Evolutionary conservation across 805 yeast species (phyloP).

Genomic region (Tetrapisispora arboricola): DNA sequence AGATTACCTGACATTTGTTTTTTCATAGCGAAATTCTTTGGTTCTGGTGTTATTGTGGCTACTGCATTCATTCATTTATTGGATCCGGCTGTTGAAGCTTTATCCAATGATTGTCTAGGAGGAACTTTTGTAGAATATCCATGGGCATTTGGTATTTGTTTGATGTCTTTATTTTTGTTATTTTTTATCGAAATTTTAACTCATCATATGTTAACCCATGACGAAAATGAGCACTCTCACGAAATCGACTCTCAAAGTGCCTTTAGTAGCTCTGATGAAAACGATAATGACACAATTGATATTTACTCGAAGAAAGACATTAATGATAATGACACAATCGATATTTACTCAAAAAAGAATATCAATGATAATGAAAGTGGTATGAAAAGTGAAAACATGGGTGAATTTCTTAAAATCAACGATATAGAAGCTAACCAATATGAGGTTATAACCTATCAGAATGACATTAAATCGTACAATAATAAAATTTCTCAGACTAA

Average conservation of each 20-base stretch:
- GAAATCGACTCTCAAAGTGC: neutral
- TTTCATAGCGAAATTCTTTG: slow-evolving; percentile 63
- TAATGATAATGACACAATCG: neutral
- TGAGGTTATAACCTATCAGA: neutral
- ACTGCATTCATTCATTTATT: slow-evolving; percentile 72
- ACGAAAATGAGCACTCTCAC: slow-evolving; percentile 11
- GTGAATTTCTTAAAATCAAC: neutral
- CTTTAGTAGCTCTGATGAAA: neutral
- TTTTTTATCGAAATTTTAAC: slow-evolving; percentile 43
- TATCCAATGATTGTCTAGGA: slow-evolving; percentile 48
- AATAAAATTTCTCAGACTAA: neutral
- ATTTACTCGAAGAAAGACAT: neutral
- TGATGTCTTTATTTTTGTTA: slow-evolving; percentile 36
- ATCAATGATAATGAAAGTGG: neutral
- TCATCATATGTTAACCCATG: slow-evolving; percentile 33
- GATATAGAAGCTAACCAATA: slow-evolving; percentile 2
- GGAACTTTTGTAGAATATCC: slow-evolving; percentile 46
- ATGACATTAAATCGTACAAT: neutral
- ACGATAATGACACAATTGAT: neutral
- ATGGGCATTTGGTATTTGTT: slow-evolving; percentile 47
- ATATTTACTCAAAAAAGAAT: neutral
- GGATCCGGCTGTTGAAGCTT: slow-evolving; percentile 55
- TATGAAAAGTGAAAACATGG: neutral
- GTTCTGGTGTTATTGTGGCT: slow-evolving; percentile 76
- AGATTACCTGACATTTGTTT: slow-evolving; percentile 53